Base-by-base conservation (phyloP, 2,329 filamentous ascomycete genomes). In the Trichophyton benhamiae region DNA sequence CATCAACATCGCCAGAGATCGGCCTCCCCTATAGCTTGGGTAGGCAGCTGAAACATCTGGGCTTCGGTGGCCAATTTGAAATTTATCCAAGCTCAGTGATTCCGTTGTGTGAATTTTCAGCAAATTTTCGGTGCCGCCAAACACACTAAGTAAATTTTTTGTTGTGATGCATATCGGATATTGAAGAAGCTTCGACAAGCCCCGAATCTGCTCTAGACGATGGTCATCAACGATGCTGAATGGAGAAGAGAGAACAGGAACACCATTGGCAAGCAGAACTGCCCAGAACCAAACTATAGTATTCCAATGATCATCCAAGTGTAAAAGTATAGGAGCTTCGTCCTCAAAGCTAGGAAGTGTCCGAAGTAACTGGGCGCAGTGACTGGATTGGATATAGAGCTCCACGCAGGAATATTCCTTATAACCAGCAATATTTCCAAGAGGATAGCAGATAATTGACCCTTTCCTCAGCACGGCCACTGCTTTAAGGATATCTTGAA, bases 241-340 rank as follows among this genome's bases (percentile, higher is more conserved):
- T 2, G 71, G 65, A 2, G 71, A 68, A 0, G 72, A 75, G n/a
- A 76, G 70, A 15, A 69, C 71, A 4, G 75, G 76, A 3, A 76
- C 60, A 25, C 67, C 67, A 5, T 74, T 72, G 1, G 74, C 74
- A n/a, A 69, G 63, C 1, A 74, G 63, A 1, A 70, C 68, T 1
- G 74, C 66, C 76, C 76, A 78, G 61, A 77, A 74, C 75, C 74
- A 78, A 11, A 71, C 58, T 3, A 77, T 71, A 27, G 67, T 70
- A 25, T 77, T 72, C 53, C 67, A 57, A 41, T 77, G 72, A n/a
- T 67, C 66, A 20, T 74, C 66, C 38, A 77, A 72, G 62, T 77
- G 72, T n/a, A 64, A 46, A 22, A 64, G 27, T 27, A 62, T 38
- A 22, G 58, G 53, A 15, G 9, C 15, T 3, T 13, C 53, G 15